Percentiles rank a stretch among this genome's conserved stretches.
phyloP scores from a whole-genome alignment of 208 protist species.

The Leishmania braziliensis region DNA sequence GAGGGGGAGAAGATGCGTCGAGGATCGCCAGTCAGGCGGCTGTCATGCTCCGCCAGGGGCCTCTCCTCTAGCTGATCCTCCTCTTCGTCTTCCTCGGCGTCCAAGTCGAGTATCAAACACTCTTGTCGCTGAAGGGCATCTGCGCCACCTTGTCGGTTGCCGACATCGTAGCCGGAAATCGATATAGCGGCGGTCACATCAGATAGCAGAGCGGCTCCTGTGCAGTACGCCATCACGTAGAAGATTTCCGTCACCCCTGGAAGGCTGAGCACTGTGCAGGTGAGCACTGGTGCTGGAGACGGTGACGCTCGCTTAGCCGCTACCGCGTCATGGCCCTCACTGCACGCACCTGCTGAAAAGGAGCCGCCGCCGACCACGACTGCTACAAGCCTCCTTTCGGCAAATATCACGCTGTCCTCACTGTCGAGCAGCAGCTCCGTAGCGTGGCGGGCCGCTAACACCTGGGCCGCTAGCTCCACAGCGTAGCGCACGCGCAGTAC shows the following conservation, averaged over 20 bases:
- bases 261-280: conserved; percentile 47
- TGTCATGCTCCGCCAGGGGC: neutral
- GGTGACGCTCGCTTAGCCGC: neutral
- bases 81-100: conserved; percentile 13
- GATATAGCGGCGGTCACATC: conserved; percentile 20
- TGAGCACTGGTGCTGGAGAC: conserved; percentile 15
- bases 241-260: conserved; percentile 62
- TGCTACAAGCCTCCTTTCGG: conserved; percentile 19
- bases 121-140: neutral
- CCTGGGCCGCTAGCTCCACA: conserved; percentile 62
- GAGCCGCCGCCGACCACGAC: conserved; percentile 4
- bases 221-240: conserved; percentile 64
- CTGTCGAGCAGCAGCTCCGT: conserved; percentile 49
- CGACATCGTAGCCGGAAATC: neutral
- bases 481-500: conserved; percentile 57
- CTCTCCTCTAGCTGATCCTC: conserved; percentile 5
- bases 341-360: neutral
- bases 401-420: conserved; percentile 60
- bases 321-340: neutral
- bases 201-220: conserved; percentile 52
- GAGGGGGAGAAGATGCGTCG: neutral
- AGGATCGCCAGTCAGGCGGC: neutral
- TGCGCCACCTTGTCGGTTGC: neutral
- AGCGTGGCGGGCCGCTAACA: conserved; percentile 47
- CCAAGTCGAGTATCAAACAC: conserved; percentile 20